Evolutionary conservation across 345 rosid genomes (phyloP), one percentile per base, ranked within the genome.

Genomic region (Heritiera fomes): DNA sequence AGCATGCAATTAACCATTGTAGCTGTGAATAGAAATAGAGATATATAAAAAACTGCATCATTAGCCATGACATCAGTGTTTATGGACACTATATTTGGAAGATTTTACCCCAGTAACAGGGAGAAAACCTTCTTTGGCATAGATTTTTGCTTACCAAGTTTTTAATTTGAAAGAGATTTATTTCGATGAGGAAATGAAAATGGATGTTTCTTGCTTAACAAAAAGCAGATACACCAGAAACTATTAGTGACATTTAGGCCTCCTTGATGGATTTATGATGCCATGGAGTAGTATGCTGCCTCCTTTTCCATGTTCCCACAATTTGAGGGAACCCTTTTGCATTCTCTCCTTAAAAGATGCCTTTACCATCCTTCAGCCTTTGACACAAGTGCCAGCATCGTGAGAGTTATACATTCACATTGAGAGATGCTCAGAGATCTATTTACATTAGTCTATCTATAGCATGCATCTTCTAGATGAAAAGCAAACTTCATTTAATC

Each of bases 401-500:
- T 55, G 49, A 38, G 40, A 38, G 63, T 73, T 73, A 18, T 17
- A 64, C 8, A 50, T 38, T 55, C 13, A 34, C 13, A 34, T 76
- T 0, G 13, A 32, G 17, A 38, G 30, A 64, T 47, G 38, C 71
- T 49, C 18, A 34, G 62, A 72, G 30, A 53, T 32, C 23, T 43
- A 6, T 40, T 56, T 5, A 47, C 61, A 61, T 30, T 30, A 46
- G 0, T 62, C 59, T 8, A 17, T 28, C 9, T 8, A 17, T 30
- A 17, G 11, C n/a, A 67, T 55, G 28, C 62, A 55, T 69, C 58
- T 77, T 56, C 14, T 53, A 73, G 50, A 66, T 45, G 75, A 67
- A 20, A 76, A 78, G 32, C 23, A 68, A 59, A 82, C 41, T 77
- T 45, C 32, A 79, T 69, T 34, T 41, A 23, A 50, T 61, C 56